These are phyloP conservation scores for Colletotrichum godetiae DNA, from an alignment of 2,329 filamentous ascomycete genomes.

Conservation along the genomic window DNA sequence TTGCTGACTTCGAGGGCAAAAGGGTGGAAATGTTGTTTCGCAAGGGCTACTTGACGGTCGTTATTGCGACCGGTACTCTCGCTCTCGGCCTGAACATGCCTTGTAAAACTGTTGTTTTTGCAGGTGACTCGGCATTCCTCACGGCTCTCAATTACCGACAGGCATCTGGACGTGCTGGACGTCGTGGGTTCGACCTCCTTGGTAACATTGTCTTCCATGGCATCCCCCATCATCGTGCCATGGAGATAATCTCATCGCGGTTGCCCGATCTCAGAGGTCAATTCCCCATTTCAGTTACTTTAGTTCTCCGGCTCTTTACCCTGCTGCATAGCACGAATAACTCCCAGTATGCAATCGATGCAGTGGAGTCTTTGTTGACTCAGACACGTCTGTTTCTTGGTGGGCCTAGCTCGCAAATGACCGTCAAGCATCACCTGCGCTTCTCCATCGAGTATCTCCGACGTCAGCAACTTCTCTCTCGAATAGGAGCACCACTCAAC, in stretches of 20 bases:
- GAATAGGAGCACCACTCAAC: slow-evolving; percentile 73
- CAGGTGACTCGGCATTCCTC: slow-evolving; percentile 77
- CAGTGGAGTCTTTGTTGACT: slow-evolving; percentile 75
- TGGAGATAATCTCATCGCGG: slow-evolving; percentile 77
- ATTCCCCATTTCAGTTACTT: slow-evolving; percentile 80
- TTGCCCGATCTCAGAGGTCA: slow-evolving; percentile 81
- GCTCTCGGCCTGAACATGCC: slow-evolving; percentile 87
- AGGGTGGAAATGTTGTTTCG: slow-evolving; percentile 80
- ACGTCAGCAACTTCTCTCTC: slow-evolving; percentile 73
- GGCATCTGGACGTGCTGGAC: slow-evolving; percentile 80
- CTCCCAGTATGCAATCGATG: slow-evolving; percentile 69
- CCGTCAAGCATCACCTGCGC: slow-evolving; percentile 79
- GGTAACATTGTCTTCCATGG: slow-evolving; percentile 85
- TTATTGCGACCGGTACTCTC: slow-evolving; percentile 81
- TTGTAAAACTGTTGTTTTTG: slow-evolving; percentile 84
- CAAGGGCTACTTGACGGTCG: slow-evolving; percentile 75
- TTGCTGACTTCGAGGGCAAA: neutral
- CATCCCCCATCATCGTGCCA: slow-evolving; percentile 69
- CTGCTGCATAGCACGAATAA: slow-evolving; percentile 74
- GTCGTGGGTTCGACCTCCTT: slow-evolving; percentile 82
- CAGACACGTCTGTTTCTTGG: slow-evolving; percentile 78
- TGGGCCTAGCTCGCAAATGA: slow-evolving; percentile 73
- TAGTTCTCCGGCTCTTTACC: slow-evolving; percentile 76
- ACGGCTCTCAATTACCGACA: slow-evolving; percentile 83
- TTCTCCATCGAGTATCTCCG: slow-evolving; percentile 86